phyloP scores from a whole-genome alignment of 306 rosid genomes.

The Nissolia schottii region DNA sequence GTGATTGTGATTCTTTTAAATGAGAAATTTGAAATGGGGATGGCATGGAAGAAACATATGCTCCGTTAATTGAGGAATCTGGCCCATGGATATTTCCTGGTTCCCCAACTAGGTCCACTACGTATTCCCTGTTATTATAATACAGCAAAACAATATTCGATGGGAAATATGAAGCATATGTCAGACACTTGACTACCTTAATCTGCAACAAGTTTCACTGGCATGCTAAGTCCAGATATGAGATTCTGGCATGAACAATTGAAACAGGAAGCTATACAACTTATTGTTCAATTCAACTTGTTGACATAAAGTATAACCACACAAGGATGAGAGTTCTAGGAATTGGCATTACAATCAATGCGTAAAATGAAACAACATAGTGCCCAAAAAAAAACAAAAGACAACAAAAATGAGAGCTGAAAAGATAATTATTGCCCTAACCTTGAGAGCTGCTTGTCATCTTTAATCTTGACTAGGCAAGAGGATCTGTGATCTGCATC shows the following conservation, averaged over 20 bases:
- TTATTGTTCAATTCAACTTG: slow-evolving; percentile 20
- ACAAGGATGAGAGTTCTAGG: not conserved
- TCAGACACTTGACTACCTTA: not conserved
- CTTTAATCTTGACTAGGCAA: slow-evolving; percentile 85
- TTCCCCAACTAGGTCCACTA: slow-evolving; percentile 95
- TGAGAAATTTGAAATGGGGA: slow-evolving; percentile 80
- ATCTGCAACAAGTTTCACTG: not conserved
- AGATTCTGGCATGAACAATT: too few relatives aligned
- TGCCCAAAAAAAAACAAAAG: too few relatives aligned
- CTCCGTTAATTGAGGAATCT: slow-evolving; percentile 94
- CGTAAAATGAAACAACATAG: too few relatives aligned
- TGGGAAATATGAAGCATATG: not conserved
- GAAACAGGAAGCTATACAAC: not conserved
- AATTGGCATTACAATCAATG: not conserved
- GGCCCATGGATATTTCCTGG: slow-evolving; percentile 92
- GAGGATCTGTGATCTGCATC: slow-evolving; percentile 91
- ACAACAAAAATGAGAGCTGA: not conserved
- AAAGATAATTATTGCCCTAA: slow-evolving; percentile 23
- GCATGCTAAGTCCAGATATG: slow-evolving; percentile 1
- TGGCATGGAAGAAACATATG: slow-evolving; percentile 66
- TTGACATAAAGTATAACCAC: not conserved
- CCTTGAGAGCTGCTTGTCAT: slow-evolving; percentile 64
- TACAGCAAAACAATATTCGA: not conserved
- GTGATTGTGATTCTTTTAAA: slow-evolving; percentile 68
- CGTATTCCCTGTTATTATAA: slow-evolving; percentile 74